These are phyloP conservation scores for Phytophthora palmivora DNA, from an alignment of 352 stramenopile species.

Conservation along the genomic window DNA sequence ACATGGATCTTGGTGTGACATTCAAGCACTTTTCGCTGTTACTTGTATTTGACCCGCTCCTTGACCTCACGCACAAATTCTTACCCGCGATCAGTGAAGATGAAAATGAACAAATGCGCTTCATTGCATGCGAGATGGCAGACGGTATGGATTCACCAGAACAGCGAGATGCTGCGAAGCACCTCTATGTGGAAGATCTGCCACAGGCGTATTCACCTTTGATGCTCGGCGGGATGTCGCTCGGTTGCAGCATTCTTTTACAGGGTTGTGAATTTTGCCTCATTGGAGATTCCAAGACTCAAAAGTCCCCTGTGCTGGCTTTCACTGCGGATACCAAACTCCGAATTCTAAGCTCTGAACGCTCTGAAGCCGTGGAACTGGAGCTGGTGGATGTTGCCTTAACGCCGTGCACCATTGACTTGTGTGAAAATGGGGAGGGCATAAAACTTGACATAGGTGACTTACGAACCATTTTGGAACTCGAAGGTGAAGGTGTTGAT, in stretches of 20 bases:
- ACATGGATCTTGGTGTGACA: conserved; percentile 61
- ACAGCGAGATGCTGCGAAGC: conserved; percentile 46
- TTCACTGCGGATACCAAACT: conserved; percentile 84
- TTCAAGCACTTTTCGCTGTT: conserved; percentile 76
- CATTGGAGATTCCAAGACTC: conserved; percentile 70
- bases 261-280: conserved; percentile 79
- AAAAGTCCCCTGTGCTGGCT: conserved; percentile 81
- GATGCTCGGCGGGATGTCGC: conserved; percentile 58
- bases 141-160: conserved; percentile 61
- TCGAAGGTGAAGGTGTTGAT: conserved; percentile 89
- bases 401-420: conserved; percentile 71
- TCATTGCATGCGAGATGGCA: conserved; percentile 60
- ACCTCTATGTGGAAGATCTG: conserved; percentile 67
- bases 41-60: conserved; percentile 79
- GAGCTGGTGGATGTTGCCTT: conserved; percentile 84
- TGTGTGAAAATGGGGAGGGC: conserved; percentile 64
- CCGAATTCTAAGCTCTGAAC: conserved; percentile 61
- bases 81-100: conserved; percentile 72
- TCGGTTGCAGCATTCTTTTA: conserved; percentile 62
- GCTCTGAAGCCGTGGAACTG: conserved; percentile 75
- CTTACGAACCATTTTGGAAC: conserved; percentile 79
- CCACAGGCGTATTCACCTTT: conserved; percentile 76
- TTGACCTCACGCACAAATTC: conserved; percentile 61
- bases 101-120: conserved; percentile 76
- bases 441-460: conserved; percentile 83